phyloP scores from a whole-genome alignment of 2,329 filamentous ascomycete species.

The Metarhizium guizhouense region DNA sequence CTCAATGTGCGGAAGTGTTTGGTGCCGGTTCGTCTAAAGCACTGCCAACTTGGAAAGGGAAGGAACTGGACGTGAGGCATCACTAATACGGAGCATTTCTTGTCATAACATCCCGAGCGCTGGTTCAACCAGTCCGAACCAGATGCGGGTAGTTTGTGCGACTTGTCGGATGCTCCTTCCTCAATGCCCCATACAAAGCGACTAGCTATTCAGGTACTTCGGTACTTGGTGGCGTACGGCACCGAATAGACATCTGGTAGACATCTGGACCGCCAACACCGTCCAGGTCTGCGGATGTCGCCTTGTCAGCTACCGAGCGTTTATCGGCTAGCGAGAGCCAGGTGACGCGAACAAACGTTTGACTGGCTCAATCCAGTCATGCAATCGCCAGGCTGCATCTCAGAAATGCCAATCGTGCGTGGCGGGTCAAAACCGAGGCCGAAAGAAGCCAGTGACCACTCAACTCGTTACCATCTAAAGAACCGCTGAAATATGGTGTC shows the following conservation, averaged over 20 bases:
- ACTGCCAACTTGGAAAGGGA: background rate
- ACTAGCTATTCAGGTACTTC: background rate
- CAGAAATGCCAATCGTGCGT: background rate
- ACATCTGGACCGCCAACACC: too few species aligned
- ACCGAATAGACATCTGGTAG: background rate
- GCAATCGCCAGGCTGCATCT: too few species aligned
- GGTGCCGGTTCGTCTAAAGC: background rate
- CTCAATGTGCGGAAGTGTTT: background rate
- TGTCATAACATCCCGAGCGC: too few species aligned
- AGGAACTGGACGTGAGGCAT: background rate
- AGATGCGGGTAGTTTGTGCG: background rate
- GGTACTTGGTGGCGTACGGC: background rate
- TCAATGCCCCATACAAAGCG: background rate
- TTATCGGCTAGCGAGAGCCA: background rate
- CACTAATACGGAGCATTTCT: background rate
- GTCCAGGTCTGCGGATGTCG: too few species aligned
- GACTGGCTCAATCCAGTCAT: background rate
- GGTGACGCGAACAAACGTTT: background rate
- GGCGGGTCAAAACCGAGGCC: background rate
- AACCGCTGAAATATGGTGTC: background rate
- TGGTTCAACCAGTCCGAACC: background rate
- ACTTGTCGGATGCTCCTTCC: background rate
- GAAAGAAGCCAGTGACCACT: background rate
- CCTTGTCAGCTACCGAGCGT: too few species aligned
- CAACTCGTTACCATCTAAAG: background rate